phyloP scores from a whole-genome alignment of 257 asterid genomes.

The Solanum arcanum region DNA sequence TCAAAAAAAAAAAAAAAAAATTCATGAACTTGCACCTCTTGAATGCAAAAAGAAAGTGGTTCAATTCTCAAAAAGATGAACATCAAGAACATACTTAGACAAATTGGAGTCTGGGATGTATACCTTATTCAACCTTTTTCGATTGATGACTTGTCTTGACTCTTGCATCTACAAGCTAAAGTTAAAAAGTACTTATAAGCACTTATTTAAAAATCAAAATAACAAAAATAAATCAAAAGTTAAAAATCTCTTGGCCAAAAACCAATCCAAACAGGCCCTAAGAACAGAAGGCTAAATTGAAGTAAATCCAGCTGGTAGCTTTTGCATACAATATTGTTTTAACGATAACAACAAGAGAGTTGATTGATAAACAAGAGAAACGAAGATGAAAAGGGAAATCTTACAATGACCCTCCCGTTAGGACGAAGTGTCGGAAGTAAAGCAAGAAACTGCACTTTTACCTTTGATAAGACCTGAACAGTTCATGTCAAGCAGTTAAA shows the following conservation, averaged over 20 bases:
- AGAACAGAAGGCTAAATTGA: not conserved
- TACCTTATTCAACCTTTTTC: not conserved
- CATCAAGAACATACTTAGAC: not conserved
- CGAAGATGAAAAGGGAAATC: not conserved
- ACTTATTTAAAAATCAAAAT: no score
- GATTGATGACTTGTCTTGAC: not conserved
- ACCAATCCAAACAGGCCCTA: no score
- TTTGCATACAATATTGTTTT: not conserved
- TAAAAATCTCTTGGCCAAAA: no score
- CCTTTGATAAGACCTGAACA: constrained; percentile 1
- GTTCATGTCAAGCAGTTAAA: no score
- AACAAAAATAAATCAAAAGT: no score
- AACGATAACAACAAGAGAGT: not conserved
- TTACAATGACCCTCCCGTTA: constrained; percentile 60
- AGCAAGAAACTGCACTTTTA: constrained; percentile 53
- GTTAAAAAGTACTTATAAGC: no score
- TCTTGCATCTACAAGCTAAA: not conserved
- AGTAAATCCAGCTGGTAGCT: not conserved
- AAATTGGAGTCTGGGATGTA: not conserved
- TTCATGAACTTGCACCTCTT: not conserved
- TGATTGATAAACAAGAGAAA: not conserved
- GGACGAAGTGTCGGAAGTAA: constrained; percentile 73
- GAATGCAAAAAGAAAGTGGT: not conserved
- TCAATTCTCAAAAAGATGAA: not conserved
- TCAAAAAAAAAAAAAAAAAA: not conserved